These are phyloP conservation scores for Daucus carota DNA, from an alignment of 129 eudicot genomes.

Conservation along the genomic window DNA sequence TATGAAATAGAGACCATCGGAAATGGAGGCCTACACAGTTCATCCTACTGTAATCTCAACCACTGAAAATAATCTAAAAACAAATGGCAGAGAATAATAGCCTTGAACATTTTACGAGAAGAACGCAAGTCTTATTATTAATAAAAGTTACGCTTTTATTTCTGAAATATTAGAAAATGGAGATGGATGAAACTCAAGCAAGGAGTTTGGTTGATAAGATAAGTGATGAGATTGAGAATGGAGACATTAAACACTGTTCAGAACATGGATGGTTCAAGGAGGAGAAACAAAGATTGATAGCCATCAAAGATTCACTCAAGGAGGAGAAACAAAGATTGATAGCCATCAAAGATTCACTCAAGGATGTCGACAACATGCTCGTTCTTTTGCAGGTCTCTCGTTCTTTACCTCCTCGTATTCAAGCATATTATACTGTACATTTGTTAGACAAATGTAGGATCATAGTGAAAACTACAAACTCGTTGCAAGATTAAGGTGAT, in stretches of 20 bases:
- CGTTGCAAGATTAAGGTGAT: too few species aligned
- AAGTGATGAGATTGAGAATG: slow-evolving; percentile 14
- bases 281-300: slow-evolving; percentile 20
- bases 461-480: too few species aligned
- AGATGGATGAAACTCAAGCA: slow-evolving; percentile 12
- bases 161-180: background rate
- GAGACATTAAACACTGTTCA: slow-evolving; percentile 13
- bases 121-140: background rate
- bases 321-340: slow-evolving; percentile 22
- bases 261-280: too few species aligned
- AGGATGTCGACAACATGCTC: slow-evolving; percentile 24
- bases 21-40: slow-evolving; percentile 10
- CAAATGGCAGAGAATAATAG: slow-evolving; percentile 16
- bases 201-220: slow-evolving; percentile 18
- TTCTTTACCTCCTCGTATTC: background rate
- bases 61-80: slow-evolving; percentile 10
- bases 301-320: slow-evolving; percentile 27
- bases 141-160: background rate
- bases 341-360: slow-evolving; percentile 26
- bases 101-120: background rate
- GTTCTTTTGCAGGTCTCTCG: slow-evolving; percentile 17
- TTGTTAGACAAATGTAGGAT: background rate
- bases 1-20: slow-evolving; percentile 15
- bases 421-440: too few species aligned
- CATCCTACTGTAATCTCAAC: background rate